These are phyloP conservation scores for Chlamydomonas sp. DNA, from an alignment of 139 green algal genomes.

Conservation along the genomic window DNA sequence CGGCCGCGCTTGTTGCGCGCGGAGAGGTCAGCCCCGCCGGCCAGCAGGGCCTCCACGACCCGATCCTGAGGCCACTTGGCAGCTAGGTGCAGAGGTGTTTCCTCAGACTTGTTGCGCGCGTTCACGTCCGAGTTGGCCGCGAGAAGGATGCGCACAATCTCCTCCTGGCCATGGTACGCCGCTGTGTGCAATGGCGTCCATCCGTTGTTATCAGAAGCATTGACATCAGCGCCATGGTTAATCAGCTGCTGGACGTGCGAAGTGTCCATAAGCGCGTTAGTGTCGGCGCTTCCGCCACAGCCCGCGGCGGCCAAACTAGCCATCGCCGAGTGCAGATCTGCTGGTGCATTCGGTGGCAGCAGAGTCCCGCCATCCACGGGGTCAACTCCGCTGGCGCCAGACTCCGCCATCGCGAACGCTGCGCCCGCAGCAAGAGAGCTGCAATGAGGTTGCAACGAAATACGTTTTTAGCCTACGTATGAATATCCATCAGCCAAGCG, in stretches of 20 bases:
- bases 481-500: too few relatives aligned
- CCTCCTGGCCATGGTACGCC: slow-evolving; percentile 50
- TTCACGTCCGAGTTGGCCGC: slow-evolving; percentile 27
- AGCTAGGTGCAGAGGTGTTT: slow-evolving; percentile 48
- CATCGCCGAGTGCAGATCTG: background rate
- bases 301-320: background rate
- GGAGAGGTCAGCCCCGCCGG: slow-evolving; percentile 33
- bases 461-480: too few relatives aligned
- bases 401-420: too few relatives aligned
- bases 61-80: slow-evolving; percentile 54
- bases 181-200: slow-evolving; percentile 45
- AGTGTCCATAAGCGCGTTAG: background rate
- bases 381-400: too few relatives aligned
- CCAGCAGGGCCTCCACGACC: slow-evolving; percentile 40
- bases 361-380: slow-evolving; percentile 26
- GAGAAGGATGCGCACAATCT: slow-evolving; percentile 38
- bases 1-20: slow-evolving; percentile 43
- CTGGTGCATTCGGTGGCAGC: background rate
- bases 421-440: too few relatives aligned
- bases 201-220: slow-evolving; percentile 41
- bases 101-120: slow-evolving; percentile 26
- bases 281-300: background rate
- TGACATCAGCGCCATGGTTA: slow-evolving; percentile 39
- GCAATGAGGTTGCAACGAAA: too few relatives aligned
- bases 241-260: slow-evolving; percentile 37